A percentile compares a stretch with the other conserved stretches of the same genome.
These are phyloP conservation scores for Euptelea pleiosperma DNA, from an alignment of 164 flowering plant species.

Conservation along the genomic window DNA sequence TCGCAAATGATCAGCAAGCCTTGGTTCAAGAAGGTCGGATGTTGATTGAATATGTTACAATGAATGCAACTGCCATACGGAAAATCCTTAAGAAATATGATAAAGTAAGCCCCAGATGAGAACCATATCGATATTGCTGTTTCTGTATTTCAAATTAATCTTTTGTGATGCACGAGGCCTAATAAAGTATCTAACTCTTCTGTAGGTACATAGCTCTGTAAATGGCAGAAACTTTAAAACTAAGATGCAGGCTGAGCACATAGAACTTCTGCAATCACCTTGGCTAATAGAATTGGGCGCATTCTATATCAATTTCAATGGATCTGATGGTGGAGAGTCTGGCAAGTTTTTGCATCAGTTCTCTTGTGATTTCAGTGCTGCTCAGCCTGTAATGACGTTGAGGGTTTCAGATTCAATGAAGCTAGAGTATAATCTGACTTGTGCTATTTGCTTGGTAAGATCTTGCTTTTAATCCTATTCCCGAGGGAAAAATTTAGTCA, in stretches of 20 bases:
- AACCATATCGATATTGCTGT: neutral
- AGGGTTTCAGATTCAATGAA: slow-evolving; percentile 50
- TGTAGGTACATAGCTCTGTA: slow-evolving; percentile 71
- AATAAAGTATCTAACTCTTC: neutral
- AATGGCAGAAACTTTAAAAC: slow-evolving; percentile 71
- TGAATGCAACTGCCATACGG: slow-evolving; percentile 86
- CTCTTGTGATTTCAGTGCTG: slow-evolving; percentile 41
- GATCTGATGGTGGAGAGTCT: slow-evolving; percentile 29
- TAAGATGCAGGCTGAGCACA: slow-evolving; percentile 59
- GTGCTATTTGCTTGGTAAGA: slow-evolving; percentile 87
- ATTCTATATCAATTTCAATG: slow-evolving; percentile 54
- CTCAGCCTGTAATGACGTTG: slow-evolving; percentile 48
- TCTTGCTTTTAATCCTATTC: slow-evolving; percentile 4
- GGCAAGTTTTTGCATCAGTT: slow-evolving; percentile 31
- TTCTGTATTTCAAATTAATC: neutral
- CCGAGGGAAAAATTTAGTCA: neutral
- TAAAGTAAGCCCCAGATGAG: slow-evolving; percentile 45
- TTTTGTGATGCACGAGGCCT: slow-evolving; percentile 1
- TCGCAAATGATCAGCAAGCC: slow-evolving; percentile 40
- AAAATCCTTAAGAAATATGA: slow-evolving; percentile 95
- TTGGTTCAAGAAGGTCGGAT: slow-evolving; percentile 53
- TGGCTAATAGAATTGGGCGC: slow-evolving; percentile 92
- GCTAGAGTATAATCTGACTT: slow-evolving; percentile 67
- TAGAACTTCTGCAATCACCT: slow-evolving; percentile 84
- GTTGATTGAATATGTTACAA: slow-evolving; percentile 63